Percentiles rank a stretch among this genome's conserved stretches.
These are phyloP conservation scores for Yamadazyma atmosphaerica DNA, from an alignment of 1,139 yeast species.

Conservation along the genomic window DNA sequence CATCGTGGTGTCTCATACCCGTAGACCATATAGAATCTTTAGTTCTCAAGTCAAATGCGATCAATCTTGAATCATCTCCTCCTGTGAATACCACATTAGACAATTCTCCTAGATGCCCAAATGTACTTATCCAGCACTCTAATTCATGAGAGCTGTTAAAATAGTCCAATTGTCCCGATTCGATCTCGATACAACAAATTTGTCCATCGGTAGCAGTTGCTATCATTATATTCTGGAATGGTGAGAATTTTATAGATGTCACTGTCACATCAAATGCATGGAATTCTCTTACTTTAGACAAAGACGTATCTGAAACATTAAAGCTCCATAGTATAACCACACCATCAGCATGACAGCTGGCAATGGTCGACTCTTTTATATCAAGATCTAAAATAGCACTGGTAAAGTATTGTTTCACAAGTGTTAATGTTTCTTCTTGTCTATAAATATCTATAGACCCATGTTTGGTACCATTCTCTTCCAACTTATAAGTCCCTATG, in stretches of 20 bases:
- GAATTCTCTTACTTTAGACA: constrained; percentile 6
- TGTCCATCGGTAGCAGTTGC: constrained; percentile 65
- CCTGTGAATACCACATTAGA: constrained; percentile 74
- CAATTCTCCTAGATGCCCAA: constrained; percentile 58
- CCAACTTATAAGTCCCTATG: constrained; percentile 78
- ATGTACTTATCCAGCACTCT: constrained; percentile 90
- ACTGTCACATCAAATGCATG: constrained; percentile 29
- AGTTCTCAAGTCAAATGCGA: constrained; percentile 72
- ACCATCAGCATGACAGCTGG: constrained; percentile 83
- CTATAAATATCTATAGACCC: constrained; percentile 74
- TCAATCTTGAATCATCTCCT: constrained; percentile 81
- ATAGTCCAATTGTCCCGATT: constrained; percentile 12
- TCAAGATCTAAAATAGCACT: constrained; percentile 75
- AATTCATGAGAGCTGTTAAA: constrained; percentile 51
- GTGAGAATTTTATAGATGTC: constrained; percentile 68
- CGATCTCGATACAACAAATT: constrained; percentile 34
- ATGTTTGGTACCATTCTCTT: constrained; percentile 56
- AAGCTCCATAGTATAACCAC: constrained; percentile 63
- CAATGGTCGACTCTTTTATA: constrained; percentile 49
- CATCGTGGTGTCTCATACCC: constrained; percentile 64
- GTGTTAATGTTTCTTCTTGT: constrained; percentile 17
- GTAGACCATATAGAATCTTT: constrained; percentile 51
- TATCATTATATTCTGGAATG: constrained; percentile 34
- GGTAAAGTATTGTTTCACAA: constrained; percentile 13
- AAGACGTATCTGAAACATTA: constrained; percentile 14